Evolutionary conservation across 2,329 filamentous ascomycete genomes (phyloP).

Genomic region (Setomelanomma holmii): DNA sequence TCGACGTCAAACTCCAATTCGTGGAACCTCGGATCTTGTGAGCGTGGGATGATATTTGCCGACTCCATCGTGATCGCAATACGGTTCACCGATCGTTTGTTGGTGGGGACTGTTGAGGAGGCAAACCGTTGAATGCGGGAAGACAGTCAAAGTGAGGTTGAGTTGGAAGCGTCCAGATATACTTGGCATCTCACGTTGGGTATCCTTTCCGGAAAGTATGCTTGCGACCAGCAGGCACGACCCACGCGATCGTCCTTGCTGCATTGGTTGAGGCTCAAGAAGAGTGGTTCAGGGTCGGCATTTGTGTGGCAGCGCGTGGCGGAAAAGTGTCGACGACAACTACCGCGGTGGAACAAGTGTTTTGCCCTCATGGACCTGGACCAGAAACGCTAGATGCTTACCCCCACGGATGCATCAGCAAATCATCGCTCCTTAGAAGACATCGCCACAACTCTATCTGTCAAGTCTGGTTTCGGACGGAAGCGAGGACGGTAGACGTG

Average conservation of each 20-base stretch:
- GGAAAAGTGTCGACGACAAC: conserved; percentile 13
- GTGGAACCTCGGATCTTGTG: conserved; percentile 4
- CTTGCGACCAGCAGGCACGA: conserved; percentile 19
- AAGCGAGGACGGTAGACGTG: conserved; percentile 2
- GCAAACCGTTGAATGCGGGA: conserved; percentile 6
- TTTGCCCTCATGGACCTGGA: neutral
- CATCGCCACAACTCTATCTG: neutral
- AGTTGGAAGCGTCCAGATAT: conserved; percentile 15
- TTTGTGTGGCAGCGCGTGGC: conserved; percentile 9
- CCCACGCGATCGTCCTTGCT: conserved; percentile 27
- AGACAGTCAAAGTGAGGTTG: conserved; percentile 19
- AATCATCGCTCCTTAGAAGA: conserved; percentile 5
- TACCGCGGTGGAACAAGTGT: conserved; percentile 2
- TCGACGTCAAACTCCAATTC: neutral
- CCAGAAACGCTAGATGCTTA: neutral
- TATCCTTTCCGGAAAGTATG: conserved; percentile 20
- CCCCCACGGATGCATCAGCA: conserved; percentile 17
- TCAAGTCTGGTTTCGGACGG: neutral
- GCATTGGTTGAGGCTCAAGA: conserved; percentile 20
- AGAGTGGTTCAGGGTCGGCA: conserved; percentile 11
- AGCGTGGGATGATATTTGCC: conserved; percentile 6
- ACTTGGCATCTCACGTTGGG: conserved; percentile 36
- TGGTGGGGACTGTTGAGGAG: conserved; percentile 21
- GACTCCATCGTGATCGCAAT: neutral
- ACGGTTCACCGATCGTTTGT: conserved; percentile 2